Percentiles rank a stretch among this genome's conserved stretches.
Conservation (phyloP, 1,139 yeast genomes). For the Saccharomycopsis crataegensis region DNA sequence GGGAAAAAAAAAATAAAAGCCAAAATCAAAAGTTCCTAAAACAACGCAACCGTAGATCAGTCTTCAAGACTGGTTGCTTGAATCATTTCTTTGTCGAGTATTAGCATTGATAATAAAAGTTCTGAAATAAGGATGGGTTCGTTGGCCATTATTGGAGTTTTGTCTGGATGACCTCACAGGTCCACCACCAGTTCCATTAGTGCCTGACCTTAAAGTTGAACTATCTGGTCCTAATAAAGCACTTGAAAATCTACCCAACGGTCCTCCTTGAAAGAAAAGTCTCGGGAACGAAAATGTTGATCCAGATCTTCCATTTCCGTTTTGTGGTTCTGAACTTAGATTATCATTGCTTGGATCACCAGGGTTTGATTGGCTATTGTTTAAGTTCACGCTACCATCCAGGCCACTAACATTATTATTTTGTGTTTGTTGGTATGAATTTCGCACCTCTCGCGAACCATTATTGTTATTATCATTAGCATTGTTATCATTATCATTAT, state of each 20-base stretch:
- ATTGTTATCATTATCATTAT: slow-evolving; percentile 2
- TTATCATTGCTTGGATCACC: not conserved
- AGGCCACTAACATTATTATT: not conserved
- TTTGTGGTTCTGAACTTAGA: not conserved
- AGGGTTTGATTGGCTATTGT: not conserved
- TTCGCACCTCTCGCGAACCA: not conserved
- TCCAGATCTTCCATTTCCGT: not conserved
- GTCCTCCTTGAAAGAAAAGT: not conserved
- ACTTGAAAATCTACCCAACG: not conserved
- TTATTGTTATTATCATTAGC: slow-evolving; percentile 1
- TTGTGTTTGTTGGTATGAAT: too few relatives aligned
- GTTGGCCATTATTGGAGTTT: too few relatives aligned
- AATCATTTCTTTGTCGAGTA: not conserved
- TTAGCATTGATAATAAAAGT: not conserved
- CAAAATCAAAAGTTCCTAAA: too few relatives aligned
- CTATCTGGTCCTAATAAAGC: not conserved
- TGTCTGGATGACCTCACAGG: too few relatives aligned
- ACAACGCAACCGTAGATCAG: too few relatives aligned
- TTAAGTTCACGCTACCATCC: not conserved
- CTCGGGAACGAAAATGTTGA: not conserved
- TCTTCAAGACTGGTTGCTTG: too few relatives aligned
- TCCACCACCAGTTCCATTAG: too few relatives aligned
- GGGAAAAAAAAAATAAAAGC: too few relatives aligned
- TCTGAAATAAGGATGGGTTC: not conserved
- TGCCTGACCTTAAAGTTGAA: not conserved